phyloP scores from a whole-genome alignment of 225 moss, liverwort and hornwort genomes.

The Ulota crispa region DNA sequence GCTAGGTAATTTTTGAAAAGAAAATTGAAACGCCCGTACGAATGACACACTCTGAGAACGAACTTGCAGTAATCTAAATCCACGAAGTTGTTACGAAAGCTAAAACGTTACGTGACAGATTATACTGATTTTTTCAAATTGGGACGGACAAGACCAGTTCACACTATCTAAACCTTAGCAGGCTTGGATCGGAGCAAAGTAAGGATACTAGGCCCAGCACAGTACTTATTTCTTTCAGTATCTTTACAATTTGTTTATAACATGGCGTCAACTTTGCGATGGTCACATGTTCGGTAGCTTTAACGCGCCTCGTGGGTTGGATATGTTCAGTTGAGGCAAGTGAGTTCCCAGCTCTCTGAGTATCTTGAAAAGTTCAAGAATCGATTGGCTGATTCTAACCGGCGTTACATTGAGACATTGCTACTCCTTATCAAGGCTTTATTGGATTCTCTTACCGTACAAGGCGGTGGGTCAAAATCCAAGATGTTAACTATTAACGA shows the following conservation, averaged over 20 bases:
- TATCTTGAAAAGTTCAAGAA: slow-evolving; percentile 87
- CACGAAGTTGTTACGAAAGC: not conserved
- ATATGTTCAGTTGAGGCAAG: slow-evolving; percentile 69
- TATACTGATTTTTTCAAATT: slow-evolving; percentile 3
- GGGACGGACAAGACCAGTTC: not conserved
- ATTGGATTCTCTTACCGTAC: slow-evolving; percentile 49
- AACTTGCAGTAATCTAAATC: slow-evolving; percentile 4
- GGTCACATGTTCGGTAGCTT: not conserved
- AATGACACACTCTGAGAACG: slow-evolving; percentile 10
- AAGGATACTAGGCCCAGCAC: not conserved
- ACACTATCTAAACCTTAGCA: not conserved
- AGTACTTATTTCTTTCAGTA: slow-evolving; percentile 1
- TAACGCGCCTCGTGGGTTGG: slow-evolving; percentile 22
- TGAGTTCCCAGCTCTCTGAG: slow-evolving; percentile 81
- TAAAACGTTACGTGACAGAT: slow-evolving; percentile 7
- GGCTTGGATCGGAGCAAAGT: slow-evolving; percentile 16
- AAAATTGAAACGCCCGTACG: not conserved
- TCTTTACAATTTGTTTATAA: not conserved
- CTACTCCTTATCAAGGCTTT: slow-evolving; percentile 76
- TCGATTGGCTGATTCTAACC: slow-evolving; percentile 74
- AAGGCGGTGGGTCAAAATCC: slow-evolving; percentile 35
- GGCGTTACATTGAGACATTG: slow-evolving; percentile 81
- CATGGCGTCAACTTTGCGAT: not conserved
- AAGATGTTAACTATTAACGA: slow-evolving; percentile 89
- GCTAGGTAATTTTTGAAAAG: not conserved